A percentile compares a stretch with the other conserved stretches of the same genome.
Conservation (phyloP, 805 yeast genomes). For the Saccharomycopsis olivae region DNA sequence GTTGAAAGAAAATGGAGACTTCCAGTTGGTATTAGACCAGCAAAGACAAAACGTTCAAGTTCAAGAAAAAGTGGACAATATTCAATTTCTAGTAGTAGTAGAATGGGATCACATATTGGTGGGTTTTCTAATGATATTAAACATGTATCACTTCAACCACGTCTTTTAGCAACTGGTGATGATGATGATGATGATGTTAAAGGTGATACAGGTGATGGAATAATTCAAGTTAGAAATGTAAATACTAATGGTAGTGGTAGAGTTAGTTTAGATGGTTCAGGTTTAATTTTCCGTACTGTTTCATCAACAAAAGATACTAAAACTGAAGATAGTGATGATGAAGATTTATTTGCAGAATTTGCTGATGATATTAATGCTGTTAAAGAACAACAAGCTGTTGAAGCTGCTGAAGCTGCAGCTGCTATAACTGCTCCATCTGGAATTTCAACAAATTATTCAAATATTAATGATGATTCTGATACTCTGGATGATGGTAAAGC, state of each 20-base stretch:
- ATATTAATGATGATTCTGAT: neutral
- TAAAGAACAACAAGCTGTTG: neutral
- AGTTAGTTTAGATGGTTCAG: neutral
- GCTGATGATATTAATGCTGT: slow-evolving; percentile 12
- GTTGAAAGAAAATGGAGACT: slow-evolving; percentile 11
- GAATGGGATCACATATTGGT: neutral
- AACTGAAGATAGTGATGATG: slow-evolving; percentile 8
- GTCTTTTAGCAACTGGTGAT: slow-evolving; percentile 9
- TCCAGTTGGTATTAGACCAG: slow-evolving; percentile 13
- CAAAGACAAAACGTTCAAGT: neutral
- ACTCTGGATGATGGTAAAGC: neutral
- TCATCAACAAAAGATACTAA: neutral
- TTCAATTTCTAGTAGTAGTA: neutral
- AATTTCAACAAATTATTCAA: too few relatives aligned
- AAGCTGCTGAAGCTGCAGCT: neutral
- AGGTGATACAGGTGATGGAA: slow-evolving; percentile 7
- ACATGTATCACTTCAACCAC: slow-evolving; percentile 14
- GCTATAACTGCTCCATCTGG: too few relatives aligned
- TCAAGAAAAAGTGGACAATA: slow-evolving; percentile 1
- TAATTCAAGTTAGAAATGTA: neutral
- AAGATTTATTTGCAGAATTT: slow-evolving; percentile 15
- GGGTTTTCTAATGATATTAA: slow-evolving; percentile 11
- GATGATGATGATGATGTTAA: slow-evolving; percentile 16
- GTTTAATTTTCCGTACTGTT: neutral
- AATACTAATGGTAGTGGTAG: too few relatives aligned